Base-by-base conservation (phyloP, 805 yeast genomes). In the Kluyveromyces dobzhanskii region DNA sequence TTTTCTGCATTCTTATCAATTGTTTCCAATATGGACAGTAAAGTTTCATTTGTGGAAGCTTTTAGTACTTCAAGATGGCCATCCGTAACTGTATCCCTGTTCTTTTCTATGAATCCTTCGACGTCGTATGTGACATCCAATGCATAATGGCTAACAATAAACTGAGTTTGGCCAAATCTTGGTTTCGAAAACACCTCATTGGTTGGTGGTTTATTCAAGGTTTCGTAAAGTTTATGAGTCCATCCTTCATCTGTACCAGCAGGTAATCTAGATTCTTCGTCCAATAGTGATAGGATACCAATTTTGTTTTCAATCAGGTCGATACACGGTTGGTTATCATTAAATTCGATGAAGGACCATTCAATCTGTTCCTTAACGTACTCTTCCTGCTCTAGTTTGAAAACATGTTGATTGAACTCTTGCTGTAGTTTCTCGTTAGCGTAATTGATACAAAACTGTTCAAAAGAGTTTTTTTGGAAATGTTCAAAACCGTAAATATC, bases 401-500 rank as follows among this genome's bases (percentile, higher is more conserved):
- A 90, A 39, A 90, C 97, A 55, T 90, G 97, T 67, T 87, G 97
- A 54, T 88, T 90, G 64, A 90, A 90, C 61, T 90, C 97, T 64
- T 90, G 97, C 64, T 90, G 97, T 52, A 90, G 72, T 64, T 90
- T 90, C 67, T 90, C 98, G 64, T 88, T 88, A 32, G 97, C 96
- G 61, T 88, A 88, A 61, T 88, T 88, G 64, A 88, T 88, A 68
- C 98, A 90, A 64, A 90, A 90, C 63, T 90, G 98, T 65, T 90
- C 98, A 56, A 90, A 90, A 7, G 96, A 87, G 65, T 90, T 90
- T 53, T 76, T 79, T 49, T 85, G 88, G 59, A 90, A 90, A 64
- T 90, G 97, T 64, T 90, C 98, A 61, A 90, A 90, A 17, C 98
- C 98, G 57, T 90, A 90, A 51, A 90, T 90, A 80, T 90, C 98